A percentile compares a stretch with the other conserved stretches of the same genome.
Conservation (phyloP, 306 rosid genomes). For the Gleditsia sinensis region DNA sequence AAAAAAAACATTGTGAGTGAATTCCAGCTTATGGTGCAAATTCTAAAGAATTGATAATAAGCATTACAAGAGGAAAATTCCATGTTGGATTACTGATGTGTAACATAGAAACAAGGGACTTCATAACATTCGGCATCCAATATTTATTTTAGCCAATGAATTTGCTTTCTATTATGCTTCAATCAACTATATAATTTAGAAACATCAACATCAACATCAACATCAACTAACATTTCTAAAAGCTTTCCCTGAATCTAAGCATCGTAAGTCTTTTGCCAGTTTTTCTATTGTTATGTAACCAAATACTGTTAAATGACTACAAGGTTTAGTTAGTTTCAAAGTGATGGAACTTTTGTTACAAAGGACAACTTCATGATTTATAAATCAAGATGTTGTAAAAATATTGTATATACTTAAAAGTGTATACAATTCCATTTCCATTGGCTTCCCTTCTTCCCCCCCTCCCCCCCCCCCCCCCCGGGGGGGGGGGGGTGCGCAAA, state of each 20-base stretch:
- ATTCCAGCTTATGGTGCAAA: conserved; percentile 17
- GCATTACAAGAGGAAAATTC: background rate
- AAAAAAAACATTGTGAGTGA: background rate
- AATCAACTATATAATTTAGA: background rate
- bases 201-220: too few species aligned
- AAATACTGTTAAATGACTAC: background rate
- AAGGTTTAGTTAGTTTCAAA: background rate
- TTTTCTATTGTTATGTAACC: background rate
- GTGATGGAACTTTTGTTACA: background rate
- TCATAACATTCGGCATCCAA: conserved; percentile 1
- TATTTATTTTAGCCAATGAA: background rate
- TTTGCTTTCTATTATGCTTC: background rate
- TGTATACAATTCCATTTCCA: too few species aligned
- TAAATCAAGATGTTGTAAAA: too few species aligned
- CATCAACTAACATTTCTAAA: conserved; percentile 9
- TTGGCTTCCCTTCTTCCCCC: too few species aligned
- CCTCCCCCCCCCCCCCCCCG: too few species aligned
- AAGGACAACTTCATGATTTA: background rate
- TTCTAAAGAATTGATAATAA: conserved; percentile 5
- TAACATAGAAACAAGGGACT: conserved; percentile 14
- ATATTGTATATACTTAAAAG: too few species aligned
- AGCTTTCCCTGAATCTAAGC: background rate
- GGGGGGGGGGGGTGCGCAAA: too few species aligned
- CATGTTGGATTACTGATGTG: background rate
- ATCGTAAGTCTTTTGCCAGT: background rate